Base-by-base conservation (phyloP, 192 early-diverging fungal species). In the Umbelopsis vinacea region DNA sequence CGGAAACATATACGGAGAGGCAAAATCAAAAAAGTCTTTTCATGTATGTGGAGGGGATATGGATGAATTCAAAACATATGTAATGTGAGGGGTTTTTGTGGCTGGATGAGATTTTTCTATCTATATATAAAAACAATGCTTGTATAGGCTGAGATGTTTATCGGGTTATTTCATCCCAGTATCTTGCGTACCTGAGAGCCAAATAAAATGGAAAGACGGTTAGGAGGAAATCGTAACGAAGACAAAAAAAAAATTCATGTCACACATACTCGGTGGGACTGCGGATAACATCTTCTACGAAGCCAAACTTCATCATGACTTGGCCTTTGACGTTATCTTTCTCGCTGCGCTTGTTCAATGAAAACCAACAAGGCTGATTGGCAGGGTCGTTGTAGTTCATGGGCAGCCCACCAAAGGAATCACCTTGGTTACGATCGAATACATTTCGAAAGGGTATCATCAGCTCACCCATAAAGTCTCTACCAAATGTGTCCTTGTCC, bases 401-500 rank as follows among this genome's bases (percentile, higher is more conserved):
- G 0, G 76, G 47, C 17, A 52, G 22, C 45, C 68, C 68, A 35
- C 66, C 71, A 2, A 53, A n/a, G 11, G 47, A 26, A 19, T 67
- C 67, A 21, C 72, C 76, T 26, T 35, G 35, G 6, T 69, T 73
- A 3, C 68, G 38, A 35, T 74, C 52, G 67, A 78, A 74, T 14
- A 78, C 47, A 53, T 69, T 70, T 19, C 71, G 63, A 15, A 94
- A 80, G 0, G 91, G 81, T 3, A 94, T 78, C 33, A 69, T 55
- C 9, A 89, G 35, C 45, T 87, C 81, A 1, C 92, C 92, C 81
- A 94, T 80, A 74, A 89, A 94, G 29, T 82, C 79, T 19, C 84
- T 83, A n/a, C 77, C 54, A 67, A 90, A 82, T 35, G 82, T 72
- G 53, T 94, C 91, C 71, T 91, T 90, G 67, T 94, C 90, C 89